phyloP scores from a whole-genome alignment of 2,329 filamentous ascomycete genomes.

The Pezicula carpinea region DNA sequence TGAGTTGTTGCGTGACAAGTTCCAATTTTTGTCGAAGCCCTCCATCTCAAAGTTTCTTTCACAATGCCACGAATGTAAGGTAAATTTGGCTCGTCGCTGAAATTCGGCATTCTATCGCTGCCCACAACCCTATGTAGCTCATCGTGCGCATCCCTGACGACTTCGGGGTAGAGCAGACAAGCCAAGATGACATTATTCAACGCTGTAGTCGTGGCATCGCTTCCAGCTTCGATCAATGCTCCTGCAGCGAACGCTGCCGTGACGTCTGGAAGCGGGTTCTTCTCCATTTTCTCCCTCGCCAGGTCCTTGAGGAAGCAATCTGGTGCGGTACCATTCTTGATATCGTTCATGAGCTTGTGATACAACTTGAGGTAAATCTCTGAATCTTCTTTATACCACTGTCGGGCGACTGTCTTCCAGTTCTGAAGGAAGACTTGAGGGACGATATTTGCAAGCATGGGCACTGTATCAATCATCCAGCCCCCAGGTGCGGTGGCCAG shows the following conservation, averaged over 20 bases:
- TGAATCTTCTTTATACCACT: conserved; percentile 1
- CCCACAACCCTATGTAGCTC: conserved; percentile 44
- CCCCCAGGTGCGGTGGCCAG: conserved; percentile 31
- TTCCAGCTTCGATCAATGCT: conserved; percentile 31
- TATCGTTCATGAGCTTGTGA: conserved; percentile 31
- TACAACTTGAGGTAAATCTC: conserved; percentile 29
- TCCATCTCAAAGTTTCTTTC: conserved; percentile 39
- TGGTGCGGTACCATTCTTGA: conserved; percentile 27
- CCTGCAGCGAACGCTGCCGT: conserved; percentile 38
- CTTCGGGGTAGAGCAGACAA: conserved; percentile 25
- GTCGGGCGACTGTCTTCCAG: conserved; percentile 8
- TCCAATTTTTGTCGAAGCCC: conserved; percentile 39
- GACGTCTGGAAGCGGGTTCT: conserved; percentile 35
- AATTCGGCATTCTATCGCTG: conserved; percentile 36
- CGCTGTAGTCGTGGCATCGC: conserved; percentile 25
- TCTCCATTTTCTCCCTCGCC: conserved; percentile 31
- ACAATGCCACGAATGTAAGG: conserved; percentile 38
- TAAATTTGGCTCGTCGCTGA: conserved; percentile 37
- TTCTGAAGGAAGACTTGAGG: conserved; percentile 16
- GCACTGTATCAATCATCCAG: conserved; percentile 31
- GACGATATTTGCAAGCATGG: conserved; percentile 22
- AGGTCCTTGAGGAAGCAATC: conserved; percentile 39
- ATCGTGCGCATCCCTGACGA: conserved; percentile 40
- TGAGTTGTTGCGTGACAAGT: conserved; percentile 48
- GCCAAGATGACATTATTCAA: conserved; percentile 2